Evolutionary conservation across 495 filamentous ascomycete genomes (phyloP), one percentile per base, ranked within the genome.

Genomic region (Cercophora sp.): DNA sequence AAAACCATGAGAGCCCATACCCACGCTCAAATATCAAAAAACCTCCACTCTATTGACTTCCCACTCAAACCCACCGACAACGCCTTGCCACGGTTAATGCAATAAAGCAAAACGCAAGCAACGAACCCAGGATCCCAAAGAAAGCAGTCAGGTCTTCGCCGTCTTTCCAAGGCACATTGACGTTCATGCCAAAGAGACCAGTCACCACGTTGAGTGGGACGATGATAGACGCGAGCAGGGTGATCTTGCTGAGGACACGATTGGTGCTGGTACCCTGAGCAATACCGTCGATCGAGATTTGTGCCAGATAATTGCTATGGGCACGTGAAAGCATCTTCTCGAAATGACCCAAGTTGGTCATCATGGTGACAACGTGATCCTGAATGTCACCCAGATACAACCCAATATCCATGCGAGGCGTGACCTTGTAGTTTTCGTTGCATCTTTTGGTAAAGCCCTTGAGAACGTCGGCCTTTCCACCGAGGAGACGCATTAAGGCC

Each of bases 331-430:
- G 82, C 80, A 98, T 96, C 75, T 96, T 96, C 66, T 98, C 94
- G 59, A 93, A 96, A 64, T 98, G 93, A 8, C 81, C 84, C 47
- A 98, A 72, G 67, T 96, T 98, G 57, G 84, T 88, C 82, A 95
- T 94, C 93, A 97, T 96, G 54, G 93, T 97, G 26, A 98, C 89
- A 27, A 98, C 92, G 78, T 98, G 93, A 71, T 98, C 93, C 66
- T 98, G 93, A 55, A 97, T 95, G 74, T 98, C 93, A 54, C 89
- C 88, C 2, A 98, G 76, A 62, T 97, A 98, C 54, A 98, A 79
- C 11, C 91, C 93, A 60, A 98, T 96, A 65, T 98, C 93, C 67
- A 89, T 91, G 22, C 89, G 86, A 0, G 93, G 93, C 10, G 93
- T 94, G 42, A 96, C 85, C 57, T 88, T 84, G 76, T 93, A 97